Evolutionary conservation across 2,329 filamentous ascomycete genomes (phyloP), one percentile per base, ranked within the genome.

Genomic region (Trichoderma sp.): DNA sequence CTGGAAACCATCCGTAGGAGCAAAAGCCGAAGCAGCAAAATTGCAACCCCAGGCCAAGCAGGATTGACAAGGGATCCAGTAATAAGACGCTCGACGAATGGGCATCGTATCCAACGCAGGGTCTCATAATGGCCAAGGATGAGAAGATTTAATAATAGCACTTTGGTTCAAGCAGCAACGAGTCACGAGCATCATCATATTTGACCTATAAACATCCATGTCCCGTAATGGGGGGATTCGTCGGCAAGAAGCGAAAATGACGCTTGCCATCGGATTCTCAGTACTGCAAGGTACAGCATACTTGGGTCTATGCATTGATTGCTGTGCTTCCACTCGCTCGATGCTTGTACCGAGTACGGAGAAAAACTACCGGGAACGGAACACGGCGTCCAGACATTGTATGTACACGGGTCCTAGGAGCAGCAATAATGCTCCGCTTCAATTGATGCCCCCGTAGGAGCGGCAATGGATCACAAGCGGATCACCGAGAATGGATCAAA

Each of bases 171-270:
- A 65, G 21, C 21, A 60, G 62, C 62, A 41, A n/a, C 41, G 45
- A 56, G 71, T 65, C 62, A 74, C 71, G 71, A 66, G n/a, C 41
- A 24, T 59, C 71, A 38, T 29, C 41, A 31, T 50, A 56, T 38
- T 56, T 16, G 33, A 50, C 35, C 12, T 50, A 18, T 62, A 50
- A 27, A 16, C 29, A 53, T 16, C 38, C 38, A 21, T 45, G 16
- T 56, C 41, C 38, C 21, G 41, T 53, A 65, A 65, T 63, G n/a
- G 41, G 31, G 31, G 68, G 56, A 50, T 35, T 27, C 56, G 38
- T 63, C 60, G 41, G 60, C 71, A 73, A 29, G 41, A 73, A 73
- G 71, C 60, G 71, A 73, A 65, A 73, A 73, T 64, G 60, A 56
- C 41, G 71, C 41, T 65, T 7, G 29, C 60, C 71, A 64, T 38